A percentile compares a stretch with the other conserved stretches of the same genome.
phyloP scores from a whole-genome alignment of 305 asterid species.

The Fraxinus greggii region DNA sequence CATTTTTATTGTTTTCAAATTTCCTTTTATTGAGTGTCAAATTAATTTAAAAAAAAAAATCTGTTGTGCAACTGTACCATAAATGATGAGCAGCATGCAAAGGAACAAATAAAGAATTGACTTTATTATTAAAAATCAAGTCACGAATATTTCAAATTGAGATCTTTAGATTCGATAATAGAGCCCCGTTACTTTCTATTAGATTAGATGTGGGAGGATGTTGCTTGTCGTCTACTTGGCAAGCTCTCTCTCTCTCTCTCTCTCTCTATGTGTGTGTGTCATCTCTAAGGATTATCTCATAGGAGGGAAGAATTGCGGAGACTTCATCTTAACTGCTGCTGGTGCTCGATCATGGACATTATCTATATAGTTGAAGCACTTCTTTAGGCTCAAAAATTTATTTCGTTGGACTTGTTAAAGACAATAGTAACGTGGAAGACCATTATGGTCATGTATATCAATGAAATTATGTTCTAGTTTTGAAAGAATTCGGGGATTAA shows the following conservation, averaged over 20 bases:
- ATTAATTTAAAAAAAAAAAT: not conserved
- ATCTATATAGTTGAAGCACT: not conserved
- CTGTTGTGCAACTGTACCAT: not conserved
- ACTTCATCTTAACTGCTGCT: not conserved
- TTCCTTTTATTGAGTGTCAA: not conserved
- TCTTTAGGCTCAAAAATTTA: not conserved
- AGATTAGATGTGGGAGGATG: not conserved
- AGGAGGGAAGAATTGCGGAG: not conserved
- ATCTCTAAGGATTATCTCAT: not conserved
- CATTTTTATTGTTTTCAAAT: not conserved
- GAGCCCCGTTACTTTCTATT: not conserved
- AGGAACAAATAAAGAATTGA: not conserved
- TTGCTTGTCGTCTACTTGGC: not conserved
- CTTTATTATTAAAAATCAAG: not conserved
- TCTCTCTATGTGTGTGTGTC: not conserved
- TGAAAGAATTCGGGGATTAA: not conserved
- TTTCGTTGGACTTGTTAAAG: not conserved
- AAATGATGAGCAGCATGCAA: not conserved
- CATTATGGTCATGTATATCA: not conserved
- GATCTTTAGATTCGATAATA: not conserved
- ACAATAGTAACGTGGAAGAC: not conserved
- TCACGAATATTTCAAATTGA: not conserved
- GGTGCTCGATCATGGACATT: not conserved
- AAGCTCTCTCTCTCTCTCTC: not conserved
- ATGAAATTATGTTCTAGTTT: not conserved